These are phyloP conservation scores for Auxenochlorella protothecoides DNA, from an alignment of 139 green algal genomes.

Conservation along the genomic window DNA sequence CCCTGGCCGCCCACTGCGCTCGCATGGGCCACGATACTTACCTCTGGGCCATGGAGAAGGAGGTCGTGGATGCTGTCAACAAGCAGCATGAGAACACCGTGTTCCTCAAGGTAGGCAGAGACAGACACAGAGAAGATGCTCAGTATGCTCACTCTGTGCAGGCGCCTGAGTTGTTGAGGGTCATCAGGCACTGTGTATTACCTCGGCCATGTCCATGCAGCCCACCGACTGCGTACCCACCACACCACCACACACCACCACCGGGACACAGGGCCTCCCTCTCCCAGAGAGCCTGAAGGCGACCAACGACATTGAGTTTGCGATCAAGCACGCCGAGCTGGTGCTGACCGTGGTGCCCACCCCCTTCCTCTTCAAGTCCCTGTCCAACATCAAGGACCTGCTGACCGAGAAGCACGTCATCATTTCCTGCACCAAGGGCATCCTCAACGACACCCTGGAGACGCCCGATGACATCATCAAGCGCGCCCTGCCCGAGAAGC, in stretches of 20 bases:
- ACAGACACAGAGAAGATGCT: too few relatives aligned
- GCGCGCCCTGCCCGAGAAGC: constrained; percentile 31
- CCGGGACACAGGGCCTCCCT: constrained; percentile 29
- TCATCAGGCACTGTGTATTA: too few relatives aligned
- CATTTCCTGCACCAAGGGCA: constrained; percentile 73
- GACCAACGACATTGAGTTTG: constrained; percentile 31
- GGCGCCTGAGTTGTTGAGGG: too few relatives aligned
- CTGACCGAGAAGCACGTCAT: constrained; percentile 41
- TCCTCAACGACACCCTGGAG: constrained; percentile 64
- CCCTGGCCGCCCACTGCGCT: constrained; percentile 50
- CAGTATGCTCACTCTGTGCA: too few relatives aligned
- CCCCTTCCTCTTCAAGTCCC: constrained; percentile 51
- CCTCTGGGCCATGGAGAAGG: constrained; percentile 53
- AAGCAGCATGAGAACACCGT: constrained; percentile 44
- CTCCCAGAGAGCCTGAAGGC: constrained; percentile 40
- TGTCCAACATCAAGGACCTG: constrained; percentile 20
- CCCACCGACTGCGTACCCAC: background rate
- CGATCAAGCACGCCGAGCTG: constrained; percentile 35
- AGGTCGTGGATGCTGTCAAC: constrained; percentile 60
- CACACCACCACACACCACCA: background rate
- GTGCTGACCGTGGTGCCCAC: constrained; percentile 77
- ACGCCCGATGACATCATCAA: constrained; percentile 55
- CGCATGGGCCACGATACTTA: constrained; percentile 53
- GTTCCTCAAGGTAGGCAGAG: constrained; percentile 36
- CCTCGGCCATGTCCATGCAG: background rate